These are phyloP conservation scores for Talaromyces atroroseus DNA, from an alignment of 2,329 filamentous ascomycete genomes.

Conservation along the genomic window DNA sequence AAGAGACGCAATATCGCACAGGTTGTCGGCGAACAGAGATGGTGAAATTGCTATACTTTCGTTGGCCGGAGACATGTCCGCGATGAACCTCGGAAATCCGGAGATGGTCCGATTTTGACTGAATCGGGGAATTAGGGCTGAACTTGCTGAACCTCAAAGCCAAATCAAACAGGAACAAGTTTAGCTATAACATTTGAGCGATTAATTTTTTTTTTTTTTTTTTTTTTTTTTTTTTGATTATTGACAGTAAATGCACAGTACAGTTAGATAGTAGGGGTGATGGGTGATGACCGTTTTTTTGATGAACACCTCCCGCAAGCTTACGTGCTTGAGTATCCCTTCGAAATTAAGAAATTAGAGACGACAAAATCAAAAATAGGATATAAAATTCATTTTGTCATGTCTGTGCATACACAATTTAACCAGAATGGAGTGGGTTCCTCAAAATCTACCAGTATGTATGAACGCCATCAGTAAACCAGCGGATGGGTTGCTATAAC, in stretches of 20 bases:
- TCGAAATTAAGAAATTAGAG: not conserved
- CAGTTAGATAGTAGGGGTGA: too few species aligned
- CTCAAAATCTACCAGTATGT: not conserved
- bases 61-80: conserved; percentile 11
- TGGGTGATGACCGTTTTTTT: too few species aligned
- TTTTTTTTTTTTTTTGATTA: too few species aligned
- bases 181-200: too few species aligned
- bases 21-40: not conserved
- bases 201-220: too few species aligned
- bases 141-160: not conserved
- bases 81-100: conserved; percentile 9
- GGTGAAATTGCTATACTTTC: not conserved
- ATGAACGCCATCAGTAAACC: not conserved
- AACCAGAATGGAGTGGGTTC: not conserved
- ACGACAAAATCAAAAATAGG: not conserved
- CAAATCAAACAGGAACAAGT: not conserved
- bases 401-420: not conserved
- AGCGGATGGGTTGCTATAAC: not conserved
- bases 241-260: too few species aligned
- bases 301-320: too few species aligned
- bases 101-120: conserved; percentile 10
- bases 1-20: too few species aligned
- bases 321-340: too few species aligned
- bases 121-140: not conserved
- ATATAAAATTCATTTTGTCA: not conserved